Evolutionary conservation across 139 green algal species (phyloP), one percentile per base, ranked within the genome.

Genomic region (Chlorella sp.): DNA sequence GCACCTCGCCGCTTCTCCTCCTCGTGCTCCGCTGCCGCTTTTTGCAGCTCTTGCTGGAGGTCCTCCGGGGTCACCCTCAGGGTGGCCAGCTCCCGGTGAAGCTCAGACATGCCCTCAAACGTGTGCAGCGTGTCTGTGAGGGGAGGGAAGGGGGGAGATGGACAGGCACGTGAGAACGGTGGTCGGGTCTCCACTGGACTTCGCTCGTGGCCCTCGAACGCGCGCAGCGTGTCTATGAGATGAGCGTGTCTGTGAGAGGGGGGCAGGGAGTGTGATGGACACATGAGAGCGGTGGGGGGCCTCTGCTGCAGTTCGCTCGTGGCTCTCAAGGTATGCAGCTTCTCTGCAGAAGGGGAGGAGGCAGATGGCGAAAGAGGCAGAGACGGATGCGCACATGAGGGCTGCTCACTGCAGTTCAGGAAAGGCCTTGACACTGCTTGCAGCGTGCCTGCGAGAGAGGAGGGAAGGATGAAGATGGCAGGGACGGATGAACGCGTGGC

Each of bases 1-100:
- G 15, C 48, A 68, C 80, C 48, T 36, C 28, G 80, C 80, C 48
- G 80, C 80, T 36, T 32, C 80, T 68, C 53, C 78, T 57, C 39
- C 39, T 83, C 80, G 12, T 39, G 42, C 80, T 85, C 48, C 7
- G 26, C 15, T 24, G 40, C n/a, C 32, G 18, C 48, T 30, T 39
- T 69, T 42, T 66, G 42, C 80, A 85, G 80, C 48, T 66, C 80
- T 53, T 69, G 77, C 32, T 34, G 57, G 5, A 92, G 22, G 75
- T 92, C 85, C 39, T 90, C 76, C 22, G 85, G 90, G 39, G 53
- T 82, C n/a, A 92, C 42, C 53, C 32, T 88, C 76, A 92, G 75
- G 53, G 86, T 69, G 36, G 76, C 53, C 60, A 92, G 86, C 77
- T 92, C 90, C 42, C 39, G 79, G 48, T 91, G 89, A 42, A 89